These are phyloP conservation scores for Collybia sp. DNA, from an alignment of 768 basidiomycete genomes.

Conservation along the genomic window DNA sequence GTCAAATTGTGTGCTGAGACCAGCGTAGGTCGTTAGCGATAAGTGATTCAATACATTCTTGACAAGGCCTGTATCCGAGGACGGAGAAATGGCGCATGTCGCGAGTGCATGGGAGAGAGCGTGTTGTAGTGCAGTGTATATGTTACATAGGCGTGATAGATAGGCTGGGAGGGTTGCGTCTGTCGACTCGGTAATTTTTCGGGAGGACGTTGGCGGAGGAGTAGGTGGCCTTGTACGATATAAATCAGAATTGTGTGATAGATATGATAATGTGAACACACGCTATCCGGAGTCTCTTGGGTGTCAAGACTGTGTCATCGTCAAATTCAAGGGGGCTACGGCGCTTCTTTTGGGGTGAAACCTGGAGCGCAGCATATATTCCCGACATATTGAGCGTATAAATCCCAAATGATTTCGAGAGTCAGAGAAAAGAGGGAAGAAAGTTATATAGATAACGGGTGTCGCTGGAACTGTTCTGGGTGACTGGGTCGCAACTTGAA, in stretches of 20 bases:
- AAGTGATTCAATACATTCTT: conserved; percentile 77
- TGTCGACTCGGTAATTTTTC: conserved; percentile 17
- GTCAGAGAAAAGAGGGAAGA: conserved; percentile 2
- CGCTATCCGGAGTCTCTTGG: conserved; percentile 64
- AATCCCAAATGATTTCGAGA: too few species aligned
- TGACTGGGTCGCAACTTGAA: too few species aligned
- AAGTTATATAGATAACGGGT: conserved; percentile 7
- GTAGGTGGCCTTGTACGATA: conserved; percentile 43
- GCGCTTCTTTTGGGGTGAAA: conserved; percentile 66
- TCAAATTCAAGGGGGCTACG: conserved; percentile 49
- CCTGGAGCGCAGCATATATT: conserved; percentile 53
- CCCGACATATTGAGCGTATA: conserved; percentile 40
- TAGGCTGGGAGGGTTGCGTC: conserved; percentile 43
- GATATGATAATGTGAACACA: conserved; percentile 23
- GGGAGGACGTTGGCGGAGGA: conserved; percentile 46
- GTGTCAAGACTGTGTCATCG: conserved; percentile 53
- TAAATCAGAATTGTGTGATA: too few species aligned
- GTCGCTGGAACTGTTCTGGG: conserved; percentile 7
- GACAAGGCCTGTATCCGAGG: conserved; percentile 69
- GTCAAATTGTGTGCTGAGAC: conserved; percentile 58
- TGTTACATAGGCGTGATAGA: conserved; percentile 54
- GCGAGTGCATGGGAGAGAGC: conserved; percentile 84
- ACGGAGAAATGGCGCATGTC: conserved; percentile 74
- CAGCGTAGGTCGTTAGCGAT: conserved; percentile 64
- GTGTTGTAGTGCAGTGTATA: conserved; percentile 72